A percentile compares a stretch with the other conserved stretches of the same genome.
phyloP scores from a whole-genome alignment of 768 basidiomycete species.

The Ephemerocybe angulata region DNA sequence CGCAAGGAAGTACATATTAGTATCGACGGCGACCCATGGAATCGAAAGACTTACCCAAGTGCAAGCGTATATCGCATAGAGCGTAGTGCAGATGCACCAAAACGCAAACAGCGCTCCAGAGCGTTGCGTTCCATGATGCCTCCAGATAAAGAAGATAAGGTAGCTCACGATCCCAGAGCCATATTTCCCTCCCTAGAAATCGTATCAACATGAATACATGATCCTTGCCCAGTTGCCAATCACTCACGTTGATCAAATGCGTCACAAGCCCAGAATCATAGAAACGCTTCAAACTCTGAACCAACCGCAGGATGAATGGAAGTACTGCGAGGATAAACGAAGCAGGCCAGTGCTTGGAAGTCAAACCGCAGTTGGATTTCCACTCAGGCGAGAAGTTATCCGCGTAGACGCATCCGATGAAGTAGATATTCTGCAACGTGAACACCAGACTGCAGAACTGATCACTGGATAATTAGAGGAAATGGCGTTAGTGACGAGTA shows the following conservation, averaged over 20 bases:
- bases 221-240: neutral
- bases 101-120: constrained; percentile 54
- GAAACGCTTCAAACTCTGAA: constrained; percentile 88
- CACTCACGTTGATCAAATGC: constrained; percentile 81
- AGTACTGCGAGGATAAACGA: constrained; percentile 57
- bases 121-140: constrained; percentile 49
- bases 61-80: constrained; percentile 67
- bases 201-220: too few relatives aligned
- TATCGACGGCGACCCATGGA: neutral
- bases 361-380: constrained; percentile 41
- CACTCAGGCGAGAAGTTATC: constrained; percentile 49
- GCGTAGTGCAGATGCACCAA: constrained; percentile 62
- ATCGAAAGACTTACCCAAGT: constrained; percentile 60
- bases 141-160: constrained; percentile 75
- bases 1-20: neutral
- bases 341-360: constrained; percentile 54
- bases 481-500: neutral
- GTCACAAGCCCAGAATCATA: constrained; percentile 66
- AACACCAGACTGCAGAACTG: constrained; percentile 80
- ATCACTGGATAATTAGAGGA: constrained; percentile 44
- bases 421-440: constrained; percentile 67
- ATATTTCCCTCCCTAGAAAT: constrained; percentile 92
- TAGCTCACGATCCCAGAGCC: constrained; percentile 59
- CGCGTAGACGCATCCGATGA: constrained; percentile 71
- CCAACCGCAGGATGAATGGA: constrained; percentile 72